A percentile compares a stretch with the other conserved stretches of the same genome.
phyloP scores from a whole-genome alignment of 257 asterid genomes.

The Ocimum tenuiflorum region DNA sequence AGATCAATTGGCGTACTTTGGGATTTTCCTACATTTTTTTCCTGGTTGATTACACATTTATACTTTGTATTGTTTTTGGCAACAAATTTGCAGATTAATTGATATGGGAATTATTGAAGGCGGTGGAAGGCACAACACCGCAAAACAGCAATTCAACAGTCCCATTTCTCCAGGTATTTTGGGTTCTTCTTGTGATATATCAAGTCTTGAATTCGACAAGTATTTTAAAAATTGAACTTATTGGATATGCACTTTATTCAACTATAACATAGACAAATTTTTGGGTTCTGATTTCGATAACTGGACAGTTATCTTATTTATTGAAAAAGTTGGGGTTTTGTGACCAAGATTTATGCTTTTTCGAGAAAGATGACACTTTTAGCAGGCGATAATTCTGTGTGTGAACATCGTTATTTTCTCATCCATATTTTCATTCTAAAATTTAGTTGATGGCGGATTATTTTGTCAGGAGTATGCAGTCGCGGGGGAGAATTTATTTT shows the following conservation, averaged over 20 bases:
- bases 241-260: neutral
- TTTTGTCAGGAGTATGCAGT: neutral
- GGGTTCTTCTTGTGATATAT: neutral
- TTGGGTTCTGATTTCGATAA: neutral
- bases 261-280: neutral
- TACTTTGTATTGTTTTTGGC: neutral
- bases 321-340: constrained; percentile 5
- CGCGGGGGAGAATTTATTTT: neutral
- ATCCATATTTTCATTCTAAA: too few species aligned
- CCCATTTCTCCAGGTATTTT: constrained; percentile 38
- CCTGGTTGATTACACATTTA: neutral
- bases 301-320: neutral
- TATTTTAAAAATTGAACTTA: neutral
- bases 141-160: constrained; percentile 38
- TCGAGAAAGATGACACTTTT: neutral
- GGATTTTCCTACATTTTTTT: neutral
- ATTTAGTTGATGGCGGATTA: neutral
- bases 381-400: neutral
- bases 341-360: neutral
- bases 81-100: constrained; percentile 28
- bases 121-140: constrained; percentile 23
- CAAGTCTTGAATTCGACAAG: neutral
- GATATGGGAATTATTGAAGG: constrained; percentile 33
- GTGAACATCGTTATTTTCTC: neutral
- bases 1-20: too few species aligned